phyloP scores from a whole-genome alignment of 495 filamentous ascomycete genomes.

The Podospora comata region DNA sequence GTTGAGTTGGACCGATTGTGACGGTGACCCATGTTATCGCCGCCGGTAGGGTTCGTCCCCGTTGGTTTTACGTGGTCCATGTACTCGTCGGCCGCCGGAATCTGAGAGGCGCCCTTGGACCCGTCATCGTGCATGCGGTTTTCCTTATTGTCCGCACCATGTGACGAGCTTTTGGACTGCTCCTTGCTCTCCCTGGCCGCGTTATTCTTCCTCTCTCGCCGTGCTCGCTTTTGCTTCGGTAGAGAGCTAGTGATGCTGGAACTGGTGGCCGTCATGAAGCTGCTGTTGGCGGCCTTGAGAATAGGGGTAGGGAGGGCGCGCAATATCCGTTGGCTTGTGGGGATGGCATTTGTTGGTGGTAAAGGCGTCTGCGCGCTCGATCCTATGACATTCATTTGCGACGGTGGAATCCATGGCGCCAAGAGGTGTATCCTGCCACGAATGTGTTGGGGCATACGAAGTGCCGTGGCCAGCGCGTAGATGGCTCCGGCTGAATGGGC shows the following conservation, averaged over 20 bases:
- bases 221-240: conserved; percentile 53
- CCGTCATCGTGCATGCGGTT: conserved; percentile 30
- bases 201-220: conserved; percentile 54
- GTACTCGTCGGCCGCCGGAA: conserved; percentile 35
- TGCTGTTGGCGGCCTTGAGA: conserved; percentile 89
- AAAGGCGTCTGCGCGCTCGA: conserved; percentile 61
- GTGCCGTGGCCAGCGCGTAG: conserved; percentile 91
- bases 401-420: conserved; percentile 96
- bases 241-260: conserved; percentile 82
- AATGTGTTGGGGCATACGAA: conserved; percentile 94
- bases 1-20: conserved; percentile 32
- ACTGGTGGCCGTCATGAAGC: conserved; percentile 88
- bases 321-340: conserved; percentile 86
- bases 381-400: conserved; percentile 84
- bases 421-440: conserved; percentile 92
- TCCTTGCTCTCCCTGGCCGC: conserved; percentile 26
- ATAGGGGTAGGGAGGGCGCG: conserved; percentile 88
- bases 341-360: conserved; percentile 77
- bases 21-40: conserved; percentile 27
- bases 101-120: conserved; percentile 12
- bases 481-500: conserved; percentile 98
- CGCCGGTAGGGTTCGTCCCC: conserved; percentile 27
- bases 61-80: conserved; percentile 38
- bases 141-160: conserved; percentile 41
- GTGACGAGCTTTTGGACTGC: conserved; percentile 32